Percentiles rank a stretch among this genome's conserved stretches.
Evolutionary conservation across 345 rosid species (phyloP).

Genomic region (Iberis pinnata): DNA sequence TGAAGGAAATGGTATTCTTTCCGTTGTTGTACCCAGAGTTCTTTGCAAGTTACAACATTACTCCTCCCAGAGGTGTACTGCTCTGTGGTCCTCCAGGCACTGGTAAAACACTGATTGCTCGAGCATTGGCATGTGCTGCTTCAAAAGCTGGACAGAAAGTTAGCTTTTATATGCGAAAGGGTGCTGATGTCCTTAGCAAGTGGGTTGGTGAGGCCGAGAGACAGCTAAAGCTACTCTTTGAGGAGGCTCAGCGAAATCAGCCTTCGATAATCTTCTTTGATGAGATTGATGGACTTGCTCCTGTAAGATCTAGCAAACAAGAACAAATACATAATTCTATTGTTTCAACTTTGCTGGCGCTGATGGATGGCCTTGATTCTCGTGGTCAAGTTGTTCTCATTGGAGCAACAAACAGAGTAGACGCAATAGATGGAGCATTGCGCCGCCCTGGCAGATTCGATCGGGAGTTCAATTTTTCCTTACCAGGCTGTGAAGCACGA

Average conservation of each 20-base stretch:
- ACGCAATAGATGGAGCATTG: slow-evolving; percentile 98
- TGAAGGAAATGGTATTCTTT: slow-evolving; percentile 99
- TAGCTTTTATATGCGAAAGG: slow-evolving; percentile 99
- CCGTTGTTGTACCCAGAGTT: slow-evolving; percentile 98
- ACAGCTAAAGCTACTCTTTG: slow-evolving; percentile 91
- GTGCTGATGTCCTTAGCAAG: slow-evolving; percentile 99
- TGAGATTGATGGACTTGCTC: slow-evolving; percentile 99
- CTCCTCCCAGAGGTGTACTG: slow-evolving; percentile 96
- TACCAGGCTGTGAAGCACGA: slow-evolving; percentile 98
- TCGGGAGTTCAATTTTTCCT: slow-evolving; percentile 94
- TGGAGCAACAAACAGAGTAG: slow-evolving; percentile 99
- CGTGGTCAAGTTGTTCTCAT: slow-evolving; percentile 99
- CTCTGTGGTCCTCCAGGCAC: slow-evolving; percentile 99
- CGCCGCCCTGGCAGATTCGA: slow-evolving; percentile 99
- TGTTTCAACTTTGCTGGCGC: slow-evolving; percentile 94
- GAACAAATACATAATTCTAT: slow-evolving; percentile 99
- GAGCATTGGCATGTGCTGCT: slow-evolving; percentile 99
- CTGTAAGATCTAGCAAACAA: slow-evolving; percentile 98
- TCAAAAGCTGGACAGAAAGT: slow-evolving; percentile 99
- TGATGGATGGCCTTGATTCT: slow-evolving; percentile 99
- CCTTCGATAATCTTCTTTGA: slow-evolving; percentile 98
- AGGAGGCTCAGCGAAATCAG: slow-evolving; percentile 97
- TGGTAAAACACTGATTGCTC: slow-evolving; percentile 95
- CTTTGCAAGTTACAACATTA: slow-evolving; percentile 89
- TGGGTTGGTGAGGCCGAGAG: slow-evolving; percentile 99